Conservation (phyloP, 2,329 filamentous ascomycete species). For the Penicillium aurantiogriseum region DNA sequence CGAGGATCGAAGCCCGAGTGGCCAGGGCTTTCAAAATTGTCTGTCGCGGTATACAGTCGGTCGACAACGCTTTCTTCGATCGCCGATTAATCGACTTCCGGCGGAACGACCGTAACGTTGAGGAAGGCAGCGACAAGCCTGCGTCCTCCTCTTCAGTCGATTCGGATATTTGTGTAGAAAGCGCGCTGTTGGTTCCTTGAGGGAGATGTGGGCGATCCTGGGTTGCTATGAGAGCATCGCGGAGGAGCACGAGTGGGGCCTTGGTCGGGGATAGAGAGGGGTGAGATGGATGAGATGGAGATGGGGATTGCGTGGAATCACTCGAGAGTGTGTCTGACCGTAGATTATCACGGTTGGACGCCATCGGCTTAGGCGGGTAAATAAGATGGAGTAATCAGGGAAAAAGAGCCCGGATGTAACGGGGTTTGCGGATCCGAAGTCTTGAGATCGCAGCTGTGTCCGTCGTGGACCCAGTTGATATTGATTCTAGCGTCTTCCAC, state of each 20-base stretch:
- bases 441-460: constrained; percentile 3
- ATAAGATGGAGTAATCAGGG: constrained; percentile 15
- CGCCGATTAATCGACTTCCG: constrained; percentile 33
- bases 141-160: constrained; percentile 26
- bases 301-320: constrained; percentile 9
- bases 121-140: constrained; percentile 27
- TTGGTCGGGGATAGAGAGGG: constrained; percentile 21
- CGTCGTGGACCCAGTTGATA: constrained; percentile 5
- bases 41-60: constrained; percentile 70
- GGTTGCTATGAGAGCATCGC: constrained; percentile 45
- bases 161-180: constrained; percentile 21
- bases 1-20: constrained; percentile 56
- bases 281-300: constrained; percentile 10
- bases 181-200: constrained; percentile 19
- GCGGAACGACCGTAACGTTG: constrained; percentile 37
- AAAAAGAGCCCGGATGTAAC: constrained; percentile 32
- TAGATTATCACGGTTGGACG: constrained; percentile 18
- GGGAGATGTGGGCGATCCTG: constrained; percentile 32
- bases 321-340: constrained; percentile 19
- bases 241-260: constrained; percentile 37
- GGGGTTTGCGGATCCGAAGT: constrained; percentile 21
- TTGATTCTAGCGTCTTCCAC: constrained; percentile 10
- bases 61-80: constrained; percentile 55
- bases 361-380: constrained; percentile 23
- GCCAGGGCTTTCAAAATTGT: constrained; percentile 80